Base-by-base conservation (phyloP, 2,329 filamentous ascomycete genomes). In the Verruconis gallopava region DNA sequence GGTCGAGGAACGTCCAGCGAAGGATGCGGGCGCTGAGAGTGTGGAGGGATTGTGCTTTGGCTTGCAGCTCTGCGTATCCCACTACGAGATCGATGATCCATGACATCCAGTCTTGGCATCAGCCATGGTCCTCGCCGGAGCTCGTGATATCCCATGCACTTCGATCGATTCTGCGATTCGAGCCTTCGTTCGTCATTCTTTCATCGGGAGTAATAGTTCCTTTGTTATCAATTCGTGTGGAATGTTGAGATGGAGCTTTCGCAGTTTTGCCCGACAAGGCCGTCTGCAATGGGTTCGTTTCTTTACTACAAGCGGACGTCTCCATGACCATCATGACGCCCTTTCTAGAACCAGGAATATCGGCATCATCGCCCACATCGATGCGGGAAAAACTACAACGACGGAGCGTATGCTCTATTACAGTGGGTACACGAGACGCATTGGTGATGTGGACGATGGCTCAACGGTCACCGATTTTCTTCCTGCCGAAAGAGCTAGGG, bases 361-460 rank as follows among this genome's bases (percentile, higher is more conserved):
- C 57, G 91, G 91, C 47, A 96, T 98, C 51, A 95, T 98, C 60
- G 91, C 91, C 46, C 91, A 98, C 61, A 94, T 98, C 49, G 91
- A 96, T 77, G 91, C 91, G 9, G 91, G 91, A 5, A 98, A 98
- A 69, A 98, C 91, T 1, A 96, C 91, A 0, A 98, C 91, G 0
- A 96, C 91, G 3, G 91, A 98, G 75, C 86, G 91, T 45, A 96
- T 96, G 89, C 81, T 98, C 55, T 96, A 86, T 57, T 94, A 95
- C 55, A 93, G 85, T 58, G 89, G 91, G 38, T 79, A 88, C 47
- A 93, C 88, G 6, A 73, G 84, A 49, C 73, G 88, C 59, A 77
- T 95, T 55, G 91, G 91, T 65, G 88, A 95, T 60, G 91, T 98
- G 48, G 89, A 96, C 53, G 82, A 93, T 61, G 91, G 91, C 28